Conservation (phyloP, 108 stramenopile genomes). For the Craspedostauros australis region DNA sequence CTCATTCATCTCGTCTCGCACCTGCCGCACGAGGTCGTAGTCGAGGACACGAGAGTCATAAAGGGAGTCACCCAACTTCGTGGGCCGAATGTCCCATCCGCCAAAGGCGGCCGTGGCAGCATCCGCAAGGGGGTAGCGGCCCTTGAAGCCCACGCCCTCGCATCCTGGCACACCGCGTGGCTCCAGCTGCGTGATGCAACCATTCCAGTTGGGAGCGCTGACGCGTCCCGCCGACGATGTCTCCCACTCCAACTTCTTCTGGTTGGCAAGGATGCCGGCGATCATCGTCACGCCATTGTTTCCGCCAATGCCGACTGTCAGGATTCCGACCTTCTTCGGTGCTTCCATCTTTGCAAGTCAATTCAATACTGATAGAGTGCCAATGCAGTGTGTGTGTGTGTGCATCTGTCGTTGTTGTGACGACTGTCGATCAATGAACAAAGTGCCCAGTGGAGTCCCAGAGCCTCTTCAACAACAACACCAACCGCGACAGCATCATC, state of each 20-base stretch:
- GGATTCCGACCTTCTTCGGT: slow-evolving; percentile 45
- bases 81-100: slow-evolving; percentile 66
- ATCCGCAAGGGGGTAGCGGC: slow-evolving; percentile 35
- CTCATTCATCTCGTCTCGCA: slow-evolving; percentile 55
- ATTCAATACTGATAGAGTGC: no score
- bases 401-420: no score
- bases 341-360: background rate
- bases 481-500: no score
- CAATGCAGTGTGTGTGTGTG: no score
- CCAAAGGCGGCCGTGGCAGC: slow-evolving; percentile 36
- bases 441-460: no score
- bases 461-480: no score
- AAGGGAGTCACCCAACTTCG: slow-evolving; percentile 65
- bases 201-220: slow-evolving; percentile 57
- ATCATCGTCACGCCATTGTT: slow-evolving; percentile 78
- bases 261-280: slow-evolving; percentile 67
- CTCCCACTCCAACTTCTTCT: slow-evolving; percentile 47
- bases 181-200: slow-evolving; percentile 74
- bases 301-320: slow-evolving; percentile 77
- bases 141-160: slow-evolving; percentile 47
- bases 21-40: slow-evolving; percentile 75
- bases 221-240: slow-evolving; percentile 34
- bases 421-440: no score
- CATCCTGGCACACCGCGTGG: slow-evolving; percentile 36
- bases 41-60: slow-evolving; percentile 69